Evolutionary conservation across 768 basidiomycete species (phyloP).

Genomic region (Suillus discolor): DNA sequence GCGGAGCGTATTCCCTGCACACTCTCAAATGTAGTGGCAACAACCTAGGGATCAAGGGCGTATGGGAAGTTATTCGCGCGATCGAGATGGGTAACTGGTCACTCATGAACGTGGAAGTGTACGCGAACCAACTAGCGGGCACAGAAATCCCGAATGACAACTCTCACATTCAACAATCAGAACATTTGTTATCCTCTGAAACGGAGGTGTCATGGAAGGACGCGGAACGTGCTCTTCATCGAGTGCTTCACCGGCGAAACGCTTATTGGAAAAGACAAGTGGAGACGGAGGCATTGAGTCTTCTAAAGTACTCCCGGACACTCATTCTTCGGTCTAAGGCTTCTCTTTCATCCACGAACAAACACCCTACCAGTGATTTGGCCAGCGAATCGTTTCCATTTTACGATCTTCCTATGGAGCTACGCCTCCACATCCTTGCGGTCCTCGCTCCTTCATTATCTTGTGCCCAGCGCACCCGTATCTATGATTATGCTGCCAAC

Average conservation of each 20-base stretch:
- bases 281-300: conserved; percentile 49
- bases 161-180: conserved; percentile 13
- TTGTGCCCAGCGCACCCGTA: conserved; percentile 53
- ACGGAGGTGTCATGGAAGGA: conserved; percentile 35
- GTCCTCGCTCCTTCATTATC: conserved; percentile 60
- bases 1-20: conserved; percentile 42
- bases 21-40: conserved; percentile 62
- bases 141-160: conserved; percentile 17
- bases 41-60: conserved; percentile 47
- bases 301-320: conserved; percentile 52
- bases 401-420: conserved; percentile 53
- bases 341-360: conserved; percentile 17
- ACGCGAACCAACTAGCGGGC: conserved; percentile 41
- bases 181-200: conserved; percentile 21
- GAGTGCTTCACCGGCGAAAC: conserved; percentile 47
- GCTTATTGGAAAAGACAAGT: conserved; percentile 44
- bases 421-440: conserved; percentile 58
- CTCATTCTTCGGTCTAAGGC: conserved; percentile 41
- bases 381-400: conserved; percentile 37
- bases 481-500: conserved; percentile 55
- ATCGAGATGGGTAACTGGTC: conserved; percentile 52
- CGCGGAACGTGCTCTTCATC: conserved; percentile 36
- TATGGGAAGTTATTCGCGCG: conserved; percentile 49
- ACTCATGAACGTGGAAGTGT: conserved; percentile 51
- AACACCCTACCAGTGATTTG: conserved; percentile 17